Conservation (phyloP, 495 filamentous ascomycete species). For the Hapsidospora chrysogenum region DNA sequence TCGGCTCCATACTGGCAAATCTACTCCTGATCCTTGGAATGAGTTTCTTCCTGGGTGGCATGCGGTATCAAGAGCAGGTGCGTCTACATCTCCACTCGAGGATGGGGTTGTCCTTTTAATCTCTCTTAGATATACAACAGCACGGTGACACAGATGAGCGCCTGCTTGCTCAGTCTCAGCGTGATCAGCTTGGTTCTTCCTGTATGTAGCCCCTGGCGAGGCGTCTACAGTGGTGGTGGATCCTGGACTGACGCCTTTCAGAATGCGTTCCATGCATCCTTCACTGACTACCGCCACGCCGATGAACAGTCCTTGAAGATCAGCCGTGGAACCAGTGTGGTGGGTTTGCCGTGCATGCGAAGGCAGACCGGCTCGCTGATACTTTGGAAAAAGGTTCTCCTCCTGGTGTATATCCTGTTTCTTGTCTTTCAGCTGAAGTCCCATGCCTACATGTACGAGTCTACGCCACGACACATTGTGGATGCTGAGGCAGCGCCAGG, state of each 20-base stretch:
- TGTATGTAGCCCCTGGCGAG: constrained; percentile 22
- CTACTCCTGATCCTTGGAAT: constrained; percentile 79
- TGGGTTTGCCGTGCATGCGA: constrained; percentile 20
- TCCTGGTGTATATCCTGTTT: constrained; percentile 73
- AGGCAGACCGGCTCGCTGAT: background rate
- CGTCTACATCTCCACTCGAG: too few relatives aligned
- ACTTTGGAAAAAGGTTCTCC: constrained; percentile 36
- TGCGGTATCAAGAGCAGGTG: constrained; percentile 79
- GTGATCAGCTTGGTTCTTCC: constrained; percentile 74
- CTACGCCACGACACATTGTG: constrained; percentile 75
- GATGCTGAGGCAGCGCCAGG: constrained; percentile 80
- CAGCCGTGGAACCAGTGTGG: constrained; percentile 80
- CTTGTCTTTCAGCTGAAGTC: constrained; percentile 85
- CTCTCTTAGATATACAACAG: constrained; percentile 96
- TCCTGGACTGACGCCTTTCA: constrained; percentile 10
- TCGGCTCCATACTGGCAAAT: constrained; percentile 81
- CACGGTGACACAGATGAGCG: constrained; percentile 90
- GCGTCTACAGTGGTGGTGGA: background rate
- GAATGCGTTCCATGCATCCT: constrained; percentile 87
- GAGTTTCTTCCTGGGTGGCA: constrained; percentile 72
- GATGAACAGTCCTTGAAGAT: constrained; percentile 60
- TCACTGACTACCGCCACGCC: constrained; percentile 41
- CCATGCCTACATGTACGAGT: constrained; percentile 80
- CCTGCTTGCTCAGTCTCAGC: constrained; percentile 74
- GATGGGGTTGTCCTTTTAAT: too few relatives aligned